A percentile compares a stretch with the other conserved stretches of the same genome.
These are phyloP conservation scores for Rhodotorula diobovata DNA, from an alignment of 768 basidiomycete species.

Conservation along the genomic window DNA sequence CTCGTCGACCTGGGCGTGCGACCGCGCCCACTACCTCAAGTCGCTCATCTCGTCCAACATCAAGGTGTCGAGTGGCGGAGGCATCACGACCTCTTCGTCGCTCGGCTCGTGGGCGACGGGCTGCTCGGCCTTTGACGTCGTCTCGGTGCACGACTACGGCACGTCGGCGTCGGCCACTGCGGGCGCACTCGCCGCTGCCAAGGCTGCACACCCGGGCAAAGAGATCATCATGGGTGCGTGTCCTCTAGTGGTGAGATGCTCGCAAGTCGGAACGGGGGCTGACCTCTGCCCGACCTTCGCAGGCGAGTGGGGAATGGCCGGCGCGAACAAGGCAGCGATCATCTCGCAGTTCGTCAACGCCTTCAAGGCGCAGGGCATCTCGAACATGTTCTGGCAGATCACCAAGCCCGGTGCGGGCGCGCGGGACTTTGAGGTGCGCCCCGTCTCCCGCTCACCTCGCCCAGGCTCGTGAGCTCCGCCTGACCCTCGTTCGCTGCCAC, in stretches of 20 bases:
- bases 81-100: slow-evolving; percentile 37
- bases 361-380: slow-evolving; percentile 33
- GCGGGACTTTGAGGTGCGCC: slow-evolving; percentile 39
- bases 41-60: slow-evolving; percentile 37
- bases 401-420: slow-evolving; percentile 38
- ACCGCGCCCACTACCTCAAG: slow-evolving; percentile 38
- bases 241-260: no score
- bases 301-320: slow-evolving; percentile 43
- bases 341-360: slow-evolving; percentile 35
- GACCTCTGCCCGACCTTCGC: not conserved
- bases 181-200: slow-evolving; percentile 22
- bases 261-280: no score
- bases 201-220: slow-evolving; percentile 31
- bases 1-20: slow-evolving; percentile 41
- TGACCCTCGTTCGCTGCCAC: not conserved
- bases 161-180: slow-evolving; percentile 29
- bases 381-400: slow-evolving; percentile 42
- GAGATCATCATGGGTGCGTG: slow-evolving; percentile 38
- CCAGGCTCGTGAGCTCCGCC: not conserved
- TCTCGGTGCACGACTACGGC: slow-evolving; percentile 45
- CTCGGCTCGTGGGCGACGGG: slow-evolving; percentile 40
- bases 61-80: slow-evolving; percentile 42
- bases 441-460: no score
- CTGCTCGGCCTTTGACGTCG: slow-evolving; percentile 41
- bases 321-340: slow-evolving; percentile 38